Evolutionary conservation across 1,284 basidiomycete species (phyloP).

Genomic region (Apiotrichum sp.): DNA sequence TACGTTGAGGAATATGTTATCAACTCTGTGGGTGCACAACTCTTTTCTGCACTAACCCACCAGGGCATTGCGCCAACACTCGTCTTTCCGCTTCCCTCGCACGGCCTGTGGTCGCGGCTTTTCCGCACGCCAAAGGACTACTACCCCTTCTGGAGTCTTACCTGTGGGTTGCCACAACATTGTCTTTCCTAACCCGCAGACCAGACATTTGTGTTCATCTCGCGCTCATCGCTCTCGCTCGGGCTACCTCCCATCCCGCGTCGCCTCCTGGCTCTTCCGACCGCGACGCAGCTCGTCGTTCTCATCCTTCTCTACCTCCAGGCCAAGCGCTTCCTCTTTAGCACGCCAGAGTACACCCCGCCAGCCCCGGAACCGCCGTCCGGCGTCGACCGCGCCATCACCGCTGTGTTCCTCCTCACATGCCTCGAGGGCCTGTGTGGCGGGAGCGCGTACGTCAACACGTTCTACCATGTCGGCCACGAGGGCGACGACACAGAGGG

Average conservation of each 20-base stretch:
- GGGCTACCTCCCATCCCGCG: conserved; percentile 76
- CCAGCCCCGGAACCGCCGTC: conserved; percentile 7
- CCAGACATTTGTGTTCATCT: conserved; percentile 91
- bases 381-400: conserved; percentile 53
- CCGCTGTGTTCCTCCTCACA: conserved; percentile 68
- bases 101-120: conserved; percentile 61
- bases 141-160: conserved; percentile 73
- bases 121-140: conserved; percentile 86
- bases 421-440: conserved; percentile 81
- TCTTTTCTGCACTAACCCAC: not conserved
- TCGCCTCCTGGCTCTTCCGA: conserved; percentile 55
- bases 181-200: conserved; percentile 37
- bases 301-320: conserved; percentile 56
- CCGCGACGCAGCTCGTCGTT: conserved; percentile 54
- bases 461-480: conserved; percentile 77
- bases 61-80: conserved; percentile 85
- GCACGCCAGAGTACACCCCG: conserved; percentile 32
- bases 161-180: conserved; percentile 21
- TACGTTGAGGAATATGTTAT: conserved; percentile 85
- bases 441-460: conserved; percentile 87
- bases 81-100: conserved; percentile 75
- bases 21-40: conserved; percentile 61
- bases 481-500: conserved; percentile 47
- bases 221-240: conserved; percentile 83
- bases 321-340: conserved; percentile 39